Percentiles rank a stretch among this genome's conserved stretches.
Conservation (phyloP, 371 early-diverging fungal genomes). For the Dichotomocladium elegans region DNA sequence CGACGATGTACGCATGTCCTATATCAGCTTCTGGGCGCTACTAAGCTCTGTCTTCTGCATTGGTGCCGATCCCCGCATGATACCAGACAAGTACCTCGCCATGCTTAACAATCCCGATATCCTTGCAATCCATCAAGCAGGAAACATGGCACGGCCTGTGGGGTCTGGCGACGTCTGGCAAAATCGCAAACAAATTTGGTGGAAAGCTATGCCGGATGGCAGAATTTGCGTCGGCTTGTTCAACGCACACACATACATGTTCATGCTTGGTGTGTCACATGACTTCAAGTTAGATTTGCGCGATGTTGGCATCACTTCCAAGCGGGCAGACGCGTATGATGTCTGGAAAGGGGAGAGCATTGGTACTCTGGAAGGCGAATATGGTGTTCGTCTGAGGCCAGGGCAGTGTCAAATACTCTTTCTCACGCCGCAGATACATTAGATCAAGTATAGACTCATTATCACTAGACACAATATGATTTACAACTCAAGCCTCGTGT, state of each 20-base stretch:
- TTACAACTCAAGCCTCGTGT: too few species aligned
- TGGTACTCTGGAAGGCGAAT: constrained; percentile 8
- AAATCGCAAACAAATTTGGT: constrained; percentile 29
- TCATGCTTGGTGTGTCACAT: constrained; percentile 18
- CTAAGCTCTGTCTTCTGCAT: constrained; percentile 32
- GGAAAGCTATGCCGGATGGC: constrained; percentile 22
- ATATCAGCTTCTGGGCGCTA: constrained; percentile 33
- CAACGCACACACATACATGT: constrained; percentile 21
- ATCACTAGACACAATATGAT: too few species aligned
- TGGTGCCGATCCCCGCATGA: constrained; percentile 29
- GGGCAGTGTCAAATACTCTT: constrained; percentile 28
- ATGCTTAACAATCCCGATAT: constrained; percentile 27
- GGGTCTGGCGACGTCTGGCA: constrained; percentile 17
- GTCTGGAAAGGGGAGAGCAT: constrained; percentile 23
- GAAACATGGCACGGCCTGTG: constrained; percentile 23
- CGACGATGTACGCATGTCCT: constrained; percentile 24
- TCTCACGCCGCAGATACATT: too few species aligned
- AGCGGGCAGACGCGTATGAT: constrained; percentile 10
- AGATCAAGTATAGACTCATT: too few species aligned
- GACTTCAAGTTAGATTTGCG: constrained; percentile 9
- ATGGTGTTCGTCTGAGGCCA: constrained; percentile 13
- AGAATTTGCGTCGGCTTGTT: constrained; percentile 23
- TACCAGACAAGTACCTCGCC: constrained; percentile 26
- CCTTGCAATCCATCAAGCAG: constrained; percentile 21
- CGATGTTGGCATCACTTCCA: constrained; percentile 10